phyloP scores from a whole-genome alignment of 1,139 yeast species.

The Taiozyma sp. region DNA sequence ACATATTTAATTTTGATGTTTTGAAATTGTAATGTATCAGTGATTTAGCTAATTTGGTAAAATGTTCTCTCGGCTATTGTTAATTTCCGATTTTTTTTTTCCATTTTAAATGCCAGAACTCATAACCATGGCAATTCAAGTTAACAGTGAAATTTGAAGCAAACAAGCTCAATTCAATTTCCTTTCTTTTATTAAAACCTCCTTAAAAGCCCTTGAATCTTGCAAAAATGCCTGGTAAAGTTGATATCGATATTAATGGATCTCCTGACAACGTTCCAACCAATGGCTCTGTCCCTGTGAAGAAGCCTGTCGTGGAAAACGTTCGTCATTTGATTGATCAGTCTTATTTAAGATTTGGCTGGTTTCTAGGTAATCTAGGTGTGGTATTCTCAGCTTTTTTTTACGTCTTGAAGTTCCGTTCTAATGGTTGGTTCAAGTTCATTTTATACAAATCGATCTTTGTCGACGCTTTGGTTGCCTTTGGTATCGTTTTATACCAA shows the following conservation, averaged over 20 bases:
- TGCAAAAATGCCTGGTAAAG: not conserved
- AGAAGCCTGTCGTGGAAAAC: not conserved
- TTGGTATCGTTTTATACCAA: slow-evolving; percentile 74
- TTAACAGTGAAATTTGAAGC: not conserved
- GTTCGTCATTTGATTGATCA: slow-evolving; percentile 14
- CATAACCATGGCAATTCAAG: not conserved
- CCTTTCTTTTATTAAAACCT: not conserved
- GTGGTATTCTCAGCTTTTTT: slow-evolving; percentile 54
- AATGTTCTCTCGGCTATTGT: no score
- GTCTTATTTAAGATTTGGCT: slow-evolving; percentile 28
- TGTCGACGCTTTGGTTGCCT: slow-evolving; percentile 65
- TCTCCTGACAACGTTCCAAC: not conserved
- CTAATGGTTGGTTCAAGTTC: slow-evolving; percentile 30
- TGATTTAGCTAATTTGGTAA: no score
- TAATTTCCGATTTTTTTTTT: not conserved
- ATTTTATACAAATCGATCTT: slow-evolving; percentile 60
- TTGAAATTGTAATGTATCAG: not conserved
- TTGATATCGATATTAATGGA: not conserved
- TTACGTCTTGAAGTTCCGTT: slow-evolving; percentile 46
- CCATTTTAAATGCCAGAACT: not conserved
- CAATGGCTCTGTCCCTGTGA: not conserved
- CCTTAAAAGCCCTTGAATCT: not conserved
- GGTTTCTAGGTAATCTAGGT: slow-evolving; percentile 58
- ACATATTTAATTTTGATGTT: not conserved
- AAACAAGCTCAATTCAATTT: not conserved